These are phyloP conservation scores for Coemansia sp. DNA, from an alignment of 192 early-diverging fungal genomes.

Conservation along the genomic window DNA sequence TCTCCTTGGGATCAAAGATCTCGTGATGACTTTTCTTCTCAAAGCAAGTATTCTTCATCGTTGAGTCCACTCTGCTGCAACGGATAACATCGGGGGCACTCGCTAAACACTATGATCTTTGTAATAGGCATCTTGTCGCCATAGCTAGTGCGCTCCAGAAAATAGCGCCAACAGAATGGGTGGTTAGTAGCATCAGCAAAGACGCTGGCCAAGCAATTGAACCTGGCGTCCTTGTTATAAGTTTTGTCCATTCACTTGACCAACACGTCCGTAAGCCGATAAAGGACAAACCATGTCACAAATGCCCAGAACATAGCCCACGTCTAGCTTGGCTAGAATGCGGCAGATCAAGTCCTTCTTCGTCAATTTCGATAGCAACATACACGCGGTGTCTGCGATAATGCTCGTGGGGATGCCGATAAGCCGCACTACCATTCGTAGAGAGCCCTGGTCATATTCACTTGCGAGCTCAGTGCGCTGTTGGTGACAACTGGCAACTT, in stretches of 20 bases:
- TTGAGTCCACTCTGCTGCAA: constrained; percentile 55
- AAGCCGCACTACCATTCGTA: constrained; percentile 68
- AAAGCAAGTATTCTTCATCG: constrained; percentile 92
- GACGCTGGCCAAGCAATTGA: constrained; percentile 77
- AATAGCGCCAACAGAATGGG: constrained; percentile 69
- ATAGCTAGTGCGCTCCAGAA: constrained; percentile 66
- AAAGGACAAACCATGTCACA: constrained; percentile 64
- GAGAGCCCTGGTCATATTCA: constrained; percentile 83
- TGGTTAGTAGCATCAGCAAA: constrained; percentile 87
- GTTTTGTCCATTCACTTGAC: too few species aligned
- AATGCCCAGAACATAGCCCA: constrained; percentile 30
- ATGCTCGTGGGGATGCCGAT: constrained; percentile 72
- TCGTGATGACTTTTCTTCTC: constrained; percentile 68
- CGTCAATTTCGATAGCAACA: too few species aligned
- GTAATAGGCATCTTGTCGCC: constrained; percentile 74
- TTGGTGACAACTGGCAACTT: constrained; percentile 72
- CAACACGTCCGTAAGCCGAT: constrained; percentile 84
- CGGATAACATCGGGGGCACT: constrained; percentile 74
- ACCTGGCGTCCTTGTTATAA: too few species aligned
- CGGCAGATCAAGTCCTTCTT: too few species aligned
- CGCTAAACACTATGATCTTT: constrained; percentile 85
- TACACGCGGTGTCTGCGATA: constrained; percentile 66
- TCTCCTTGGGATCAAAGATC: constrained; percentile 69
- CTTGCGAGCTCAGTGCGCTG: constrained; percentile 46
- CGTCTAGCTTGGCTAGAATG: constrained; percentile 58